A percentile compares a stretch with the other conserved stretches of the same genome.
These are phyloP conservation scores for Penicillium aurantiogriseum DNA, from an alignment of 2,329 filamentous ascomycete genomes.

Conservation along the genomic window DNA sequence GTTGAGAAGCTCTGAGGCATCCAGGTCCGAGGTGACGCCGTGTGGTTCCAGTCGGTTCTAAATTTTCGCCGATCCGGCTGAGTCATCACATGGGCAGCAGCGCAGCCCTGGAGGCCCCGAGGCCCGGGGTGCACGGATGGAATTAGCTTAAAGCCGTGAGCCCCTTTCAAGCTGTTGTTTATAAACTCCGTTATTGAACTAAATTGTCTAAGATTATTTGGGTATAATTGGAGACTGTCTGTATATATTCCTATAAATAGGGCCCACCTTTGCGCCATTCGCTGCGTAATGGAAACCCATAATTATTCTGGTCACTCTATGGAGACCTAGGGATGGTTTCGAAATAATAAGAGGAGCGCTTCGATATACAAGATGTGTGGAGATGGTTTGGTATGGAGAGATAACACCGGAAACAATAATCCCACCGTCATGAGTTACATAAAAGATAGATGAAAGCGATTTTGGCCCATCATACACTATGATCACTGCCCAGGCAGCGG, in stretches of 20 bases:
- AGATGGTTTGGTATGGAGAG: constrained; percentile 11
- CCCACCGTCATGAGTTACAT: constrained; percentile 8
- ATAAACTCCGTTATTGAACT: background rate
- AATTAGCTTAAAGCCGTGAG: constrained; percentile 11
- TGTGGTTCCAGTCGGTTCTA: constrained; percentile 25
- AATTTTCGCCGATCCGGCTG: constrained; percentile 37
- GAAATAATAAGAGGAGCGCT: constrained; percentile 4
- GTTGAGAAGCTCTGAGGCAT: constrained; percentile 27
- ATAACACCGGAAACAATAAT: constrained; percentile 5
- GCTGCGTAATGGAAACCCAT: constrained; percentile 4
- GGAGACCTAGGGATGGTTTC: background rate
- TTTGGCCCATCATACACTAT: constrained; percentile 15
- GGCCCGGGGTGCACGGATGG: background rate
- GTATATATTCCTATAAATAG: background rate
- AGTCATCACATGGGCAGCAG: constrained; percentile 30
- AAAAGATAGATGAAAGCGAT: background rate
- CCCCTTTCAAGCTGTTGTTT: background rate
- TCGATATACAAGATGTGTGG: constrained; percentile 19
- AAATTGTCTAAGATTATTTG: background rate
- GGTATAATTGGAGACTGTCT: constrained; percentile 2
- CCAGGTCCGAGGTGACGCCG: constrained; percentile 16
- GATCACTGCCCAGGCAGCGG: constrained; percentile 28
- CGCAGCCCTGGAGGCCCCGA: background rate
- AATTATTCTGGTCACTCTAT: background rate
- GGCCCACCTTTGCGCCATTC: constrained; percentile 4